Base-by-base conservation (phyloP, 108 stramenopile species). In the Skeletonema tropicum region DNA sequence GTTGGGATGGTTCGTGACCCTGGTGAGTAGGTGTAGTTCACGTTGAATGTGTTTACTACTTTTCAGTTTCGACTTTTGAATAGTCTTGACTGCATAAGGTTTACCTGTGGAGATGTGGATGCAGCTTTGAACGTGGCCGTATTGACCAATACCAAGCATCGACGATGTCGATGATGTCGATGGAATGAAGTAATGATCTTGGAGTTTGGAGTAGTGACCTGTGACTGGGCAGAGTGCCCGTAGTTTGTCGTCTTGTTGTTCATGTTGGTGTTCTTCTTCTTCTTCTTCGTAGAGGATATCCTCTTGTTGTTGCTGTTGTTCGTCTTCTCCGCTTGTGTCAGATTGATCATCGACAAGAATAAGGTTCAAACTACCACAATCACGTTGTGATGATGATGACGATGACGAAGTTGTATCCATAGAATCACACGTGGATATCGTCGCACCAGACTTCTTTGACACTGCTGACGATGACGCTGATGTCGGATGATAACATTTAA, bases 1-100 rank as follows among this genome's bases (percentile, higher is more conserved):
- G 71, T 68, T 60, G 6, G 21, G 38, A 35, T 86, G 82, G 31
- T 66, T 46, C 12, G 38, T 39, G 15, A 80, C 61, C 15, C 21
- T 19, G 25, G 48, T n/a, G 0, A 78, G 70, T 19, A 71, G 57
- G 15, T 71, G 46, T 3, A 78, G 19, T 49, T 78, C 77, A 6
- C 70, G 70, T 33, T 60, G 77, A 3, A 78, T 45, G 11, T 78
- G 77, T 36, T 70, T 64, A 21, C 65, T 2, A 26, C 57, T 69
- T 7, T 46, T 45, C 46, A 30, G 90, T 60, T 6, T 76, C 12
- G 66, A 68, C 29, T 86, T 68, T 36, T 88, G 52, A 10, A 94
- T 77, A 25, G 85, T 76, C 57, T 94, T 94, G 38, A 90, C 86
- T 15, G 88, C 89, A 55, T 84, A 91, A 0, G 36, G n/a, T 31